Conservation (phyloP, 805 yeast species). For the Huiozyma sinensis region DNA sequence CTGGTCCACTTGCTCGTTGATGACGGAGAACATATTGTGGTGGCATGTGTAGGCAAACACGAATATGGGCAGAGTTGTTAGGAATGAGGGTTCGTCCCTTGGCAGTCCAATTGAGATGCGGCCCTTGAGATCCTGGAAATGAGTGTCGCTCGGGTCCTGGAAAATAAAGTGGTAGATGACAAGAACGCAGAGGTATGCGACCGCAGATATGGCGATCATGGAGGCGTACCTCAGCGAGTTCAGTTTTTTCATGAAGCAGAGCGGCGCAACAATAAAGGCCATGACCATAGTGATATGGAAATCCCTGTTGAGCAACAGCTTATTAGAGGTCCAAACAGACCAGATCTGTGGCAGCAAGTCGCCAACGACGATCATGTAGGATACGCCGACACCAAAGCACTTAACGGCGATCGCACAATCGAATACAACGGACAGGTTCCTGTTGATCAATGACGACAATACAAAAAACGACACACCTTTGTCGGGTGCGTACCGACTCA, state of each 20-base stretch:
- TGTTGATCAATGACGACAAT: slow-evolving; percentile 49
- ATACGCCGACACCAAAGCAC: slow-evolving; percentile 61
- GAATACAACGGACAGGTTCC: slow-evolving; percentile 48
- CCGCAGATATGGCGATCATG: slow-evolving; percentile 69
- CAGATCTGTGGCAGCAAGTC: slow-evolving; percentile 55
- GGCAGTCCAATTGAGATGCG: slow-evolving; percentile 41
- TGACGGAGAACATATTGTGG: slow-evolving; percentile 84
- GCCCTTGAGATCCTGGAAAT: slow-evolving; percentile 33
- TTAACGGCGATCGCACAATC: slow-evolving; percentile 61
- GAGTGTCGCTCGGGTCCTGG: slow-evolving; percentile 5
- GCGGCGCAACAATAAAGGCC: slow-evolving; percentile 33
- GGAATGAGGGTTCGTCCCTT: slow-evolving; percentile 33
- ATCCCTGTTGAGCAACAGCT: slow-evolving; percentile 33
- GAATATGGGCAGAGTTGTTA: slow-evolving; percentile 77
- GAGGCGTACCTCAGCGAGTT: slow-evolving; percentile 84
- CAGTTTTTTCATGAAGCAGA: slow-evolving; percentile 63
- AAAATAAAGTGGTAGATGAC: slow-evolving; percentile 59
- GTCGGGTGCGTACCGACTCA: slow-evolving; percentile 40
- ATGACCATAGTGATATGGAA: slow-evolving; percentile 56
- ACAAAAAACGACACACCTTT: slow-evolving; percentile 56
- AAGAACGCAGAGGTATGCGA: slow-evolving; percentile 60
- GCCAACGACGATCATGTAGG: slow-evolving; percentile 60
- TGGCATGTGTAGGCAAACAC: slow-evolving; percentile 95
- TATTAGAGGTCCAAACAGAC: slow-evolving; percentile 21
- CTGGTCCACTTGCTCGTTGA: slow-evolving; percentile 64